These are phyloP conservation scores for Mortierella alpina DNA, from an alignment of 192 early-diverging fungal genomes.

Conservation along the genomic window DNA sequence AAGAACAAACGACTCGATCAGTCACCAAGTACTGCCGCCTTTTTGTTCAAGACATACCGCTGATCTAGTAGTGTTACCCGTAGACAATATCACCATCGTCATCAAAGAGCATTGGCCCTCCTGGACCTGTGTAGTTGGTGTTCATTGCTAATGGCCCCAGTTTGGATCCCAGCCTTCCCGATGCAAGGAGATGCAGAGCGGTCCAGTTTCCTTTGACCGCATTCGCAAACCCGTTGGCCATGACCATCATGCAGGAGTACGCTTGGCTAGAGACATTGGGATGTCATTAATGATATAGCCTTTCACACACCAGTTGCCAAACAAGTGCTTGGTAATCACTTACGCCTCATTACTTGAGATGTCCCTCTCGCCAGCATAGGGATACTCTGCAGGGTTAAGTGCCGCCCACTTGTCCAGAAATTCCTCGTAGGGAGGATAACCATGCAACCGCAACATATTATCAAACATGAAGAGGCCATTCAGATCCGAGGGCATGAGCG, in stretches of 20 bases:
- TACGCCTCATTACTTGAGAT: constrained; percentile 62
- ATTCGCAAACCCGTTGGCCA: constrained; percentile 58
- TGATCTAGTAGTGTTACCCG: constrained; percentile 35
- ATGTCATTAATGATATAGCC: too few species aligned
- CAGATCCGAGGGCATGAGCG: constrained; percentile 30
- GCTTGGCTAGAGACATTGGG: constrained; percentile 39
- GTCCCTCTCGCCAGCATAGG: constrained; percentile 56
- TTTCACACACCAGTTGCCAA: too few species aligned
- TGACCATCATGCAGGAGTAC: constrained; percentile 65
- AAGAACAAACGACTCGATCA: neutral
- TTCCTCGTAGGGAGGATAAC: constrained; percentile 58
- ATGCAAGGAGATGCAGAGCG: constrained; percentile 38
- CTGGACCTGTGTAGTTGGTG: constrained; percentile 61
- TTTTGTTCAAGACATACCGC: neutral
- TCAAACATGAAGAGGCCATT: constrained; percentile 62
- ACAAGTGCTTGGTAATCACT: neutral
- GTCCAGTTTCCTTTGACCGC: constrained; percentile 44
- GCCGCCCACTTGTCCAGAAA: constrained; percentile 58
- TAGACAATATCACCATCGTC: constrained; percentile 57
- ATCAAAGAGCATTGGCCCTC: constrained; percentile 60
- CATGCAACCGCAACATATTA: constrained; percentile 56
- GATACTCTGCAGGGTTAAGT: constrained; percentile 54
- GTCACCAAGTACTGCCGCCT: neutral
- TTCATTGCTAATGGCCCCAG: constrained; percentile 56
- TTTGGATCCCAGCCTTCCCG: constrained; percentile 43